Conservation (phyloP, 2,329 filamentous ascomycete species). For the Colletotrichum cuscutae region DNA sequence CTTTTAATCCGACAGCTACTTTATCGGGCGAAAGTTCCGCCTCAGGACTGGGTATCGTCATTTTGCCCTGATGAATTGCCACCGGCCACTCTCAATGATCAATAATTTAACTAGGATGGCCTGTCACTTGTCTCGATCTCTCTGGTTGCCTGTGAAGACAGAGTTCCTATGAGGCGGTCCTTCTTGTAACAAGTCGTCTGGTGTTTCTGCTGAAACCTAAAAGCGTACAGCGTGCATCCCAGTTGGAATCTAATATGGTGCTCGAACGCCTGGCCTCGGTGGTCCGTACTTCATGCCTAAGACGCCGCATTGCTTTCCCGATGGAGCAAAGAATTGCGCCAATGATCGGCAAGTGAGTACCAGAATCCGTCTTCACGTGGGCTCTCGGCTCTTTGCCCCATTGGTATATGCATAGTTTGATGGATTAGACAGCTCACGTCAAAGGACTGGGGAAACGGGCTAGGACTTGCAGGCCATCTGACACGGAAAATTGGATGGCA, state of each 20-base stretch:
- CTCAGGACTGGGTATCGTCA: not conserved
- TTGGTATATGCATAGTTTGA: not conserved
- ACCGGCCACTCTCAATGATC: not conserved
- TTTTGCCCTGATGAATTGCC: not conserved
- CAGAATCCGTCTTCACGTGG: slow-evolving; percentile 17
- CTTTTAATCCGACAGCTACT: too few relatives aligned
- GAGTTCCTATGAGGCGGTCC: not conserved
- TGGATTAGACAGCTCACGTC: slow-evolving; percentile 1
- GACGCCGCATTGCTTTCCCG: slow-evolving; percentile 9
- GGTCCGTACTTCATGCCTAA: not conserved
- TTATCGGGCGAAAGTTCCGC: not conserved
- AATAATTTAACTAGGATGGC: not conserved
- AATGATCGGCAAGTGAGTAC: not conserved
- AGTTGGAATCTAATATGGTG: not conserved
- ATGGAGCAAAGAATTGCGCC: not conserved
- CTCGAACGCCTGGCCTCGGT: not conserved
- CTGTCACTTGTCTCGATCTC: not conserved
- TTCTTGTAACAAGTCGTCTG: slow-evolving; percentile 9
- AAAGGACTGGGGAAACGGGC: not conserved
- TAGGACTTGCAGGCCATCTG: too few relatives aligned
- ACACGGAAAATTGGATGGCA: not conserved
- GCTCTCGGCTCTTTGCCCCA: slow-evolving; percentile 9
- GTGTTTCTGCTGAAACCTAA: slow-evolving; percentile 18
- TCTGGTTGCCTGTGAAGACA: not conserved
- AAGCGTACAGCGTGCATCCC: not conserved